A percentile compares a stretch with the other conserved stretches of the same genome.
Evolutionary conservation across 2,329 filamentous ascomycete genomes (phyloP).

Genomic region (Trichothecium roseum): DNA sequence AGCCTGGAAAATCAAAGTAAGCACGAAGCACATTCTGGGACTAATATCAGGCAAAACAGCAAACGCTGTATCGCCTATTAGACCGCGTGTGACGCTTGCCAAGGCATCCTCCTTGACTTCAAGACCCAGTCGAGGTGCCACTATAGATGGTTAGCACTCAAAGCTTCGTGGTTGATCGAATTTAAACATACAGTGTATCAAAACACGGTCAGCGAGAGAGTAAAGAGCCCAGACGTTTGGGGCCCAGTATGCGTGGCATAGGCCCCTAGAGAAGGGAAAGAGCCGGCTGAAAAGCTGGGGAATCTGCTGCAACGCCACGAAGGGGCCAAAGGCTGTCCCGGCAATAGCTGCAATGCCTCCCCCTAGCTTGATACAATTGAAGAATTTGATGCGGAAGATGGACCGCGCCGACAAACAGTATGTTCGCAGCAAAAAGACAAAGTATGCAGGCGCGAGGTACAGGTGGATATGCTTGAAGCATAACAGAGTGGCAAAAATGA

Average conservation of each 20-base stretch:
- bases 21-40: slow-evolving; percentile 65
- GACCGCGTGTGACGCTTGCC: slow-evolving; percentile 80
- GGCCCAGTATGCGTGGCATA: slow-evolving; percentile 98
- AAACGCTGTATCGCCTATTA: slow-evolving; percentile 90
- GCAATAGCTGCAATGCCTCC: slow-evolving; percentile 61
- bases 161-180: not conserved
- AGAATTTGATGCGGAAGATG: slow-evolving; percentile 63
- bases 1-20: slow-evolving; percentile 75
- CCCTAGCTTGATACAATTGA: slow-evolving; percentile 78
- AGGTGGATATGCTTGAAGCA: slow-evolving; percentile 98
- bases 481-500: slow-evolving; percentile 73
- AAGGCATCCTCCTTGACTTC: slow-evolving; percentile 63
- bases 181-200: slow-evolving; percentile 63
- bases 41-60: slow-evolving; percentile 83
- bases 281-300: slow-evolving; percentile 73
- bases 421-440: slow-evolving; percentile 78
- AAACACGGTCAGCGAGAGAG: slow-evolving; percentile 73
- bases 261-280: slow-evolving; percentile 86
- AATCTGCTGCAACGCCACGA: slow-evolving; percentile 70
- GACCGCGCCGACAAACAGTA: slow-evolving; percentile 79
- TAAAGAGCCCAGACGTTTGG: slow-evolving; percentile 97
- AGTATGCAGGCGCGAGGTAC: slow-evolving; percentile 91
- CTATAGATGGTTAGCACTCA: slow-evolving; percentile 26
- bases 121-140: slow-evolving; percentile 72
- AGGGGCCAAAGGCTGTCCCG: slow-evolving; percentile 79